phyloP scores from a whole-genome alignment of 2,329 filamentous ascomycete species.

The Aspergillus sp. region DNA sequence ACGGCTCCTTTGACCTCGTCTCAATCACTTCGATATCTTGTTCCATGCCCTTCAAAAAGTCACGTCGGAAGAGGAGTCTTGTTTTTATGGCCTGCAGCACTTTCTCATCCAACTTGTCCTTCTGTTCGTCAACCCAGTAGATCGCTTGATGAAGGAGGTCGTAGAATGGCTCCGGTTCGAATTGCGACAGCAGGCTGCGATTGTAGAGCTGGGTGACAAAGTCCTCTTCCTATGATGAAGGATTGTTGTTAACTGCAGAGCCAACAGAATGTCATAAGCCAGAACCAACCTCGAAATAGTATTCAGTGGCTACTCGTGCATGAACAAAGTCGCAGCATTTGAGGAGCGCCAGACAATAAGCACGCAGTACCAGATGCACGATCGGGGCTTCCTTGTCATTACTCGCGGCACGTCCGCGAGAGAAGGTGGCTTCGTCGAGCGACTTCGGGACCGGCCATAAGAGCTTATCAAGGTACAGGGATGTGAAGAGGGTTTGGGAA shows the following conservation, averaged over 20 bases:
- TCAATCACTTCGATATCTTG: constrained; percentile 35
- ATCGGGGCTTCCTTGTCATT: constrained; percentile 45
- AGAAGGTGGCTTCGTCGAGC: constrained; percentile 67
- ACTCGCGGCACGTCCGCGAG: constrained; percentile 30
- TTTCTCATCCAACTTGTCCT: constrained; percentile 35
- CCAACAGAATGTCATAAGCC: not conserved
- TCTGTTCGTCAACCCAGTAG: constrained; percentile 49
- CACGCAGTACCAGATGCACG: constrained; percentile 67
- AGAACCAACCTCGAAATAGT: constrained; percentile 77
- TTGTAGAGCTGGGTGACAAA: constrained; percentile 93
- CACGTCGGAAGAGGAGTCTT: constrained; percentile 67
- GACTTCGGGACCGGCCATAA: constrained; percentile 68
- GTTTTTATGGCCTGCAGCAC: constrained; percentile 59
- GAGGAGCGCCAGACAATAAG: constrained; percentile 82
- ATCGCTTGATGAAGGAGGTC: constrained; percentile 58
- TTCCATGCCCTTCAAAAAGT: constrained; percentile 46
- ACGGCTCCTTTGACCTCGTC: constrained; percentile 31
- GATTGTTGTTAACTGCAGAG: not conserved
- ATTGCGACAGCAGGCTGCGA: constrained; percentile 68
- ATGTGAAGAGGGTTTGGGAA: constrained; percentile 92
- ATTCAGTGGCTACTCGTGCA: constrained; percentile 73
- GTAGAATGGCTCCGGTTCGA: constrained; percentile 60
- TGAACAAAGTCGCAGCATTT: constrained; percentile 83
- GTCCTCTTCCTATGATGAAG: constrained; percentile 74
- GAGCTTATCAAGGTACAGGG: constrained; percentile 82